Base-by-base conservation (phyloP, 192 early-diverging fungal genomes). In the Dispira simplex region DNA sequence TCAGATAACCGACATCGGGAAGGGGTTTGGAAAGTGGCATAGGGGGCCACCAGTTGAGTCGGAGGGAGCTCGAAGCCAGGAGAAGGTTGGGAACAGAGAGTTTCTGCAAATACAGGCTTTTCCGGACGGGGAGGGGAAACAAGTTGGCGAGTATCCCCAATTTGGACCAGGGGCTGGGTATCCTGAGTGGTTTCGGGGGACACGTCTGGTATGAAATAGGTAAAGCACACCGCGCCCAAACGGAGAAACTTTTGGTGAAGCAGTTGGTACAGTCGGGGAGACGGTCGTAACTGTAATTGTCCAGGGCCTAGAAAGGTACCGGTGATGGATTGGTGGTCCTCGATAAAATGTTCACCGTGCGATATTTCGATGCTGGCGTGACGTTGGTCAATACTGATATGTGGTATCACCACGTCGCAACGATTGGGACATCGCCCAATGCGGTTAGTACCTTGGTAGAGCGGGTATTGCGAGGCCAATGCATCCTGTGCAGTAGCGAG, bases 301-400 rank as follows among this genome's bases (percentile, higher is more conserved):
- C 43, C 28, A 13, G 59, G n/a, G 1, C 59, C 59, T 20, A 62
- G 44, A 6, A n/a, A 25, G n/a, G 46, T 25, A 20, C 59, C 59
- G 16, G 43, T 44, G 43, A 12, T 18, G 44, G 59, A 62, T 11
- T 62, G 39, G 16, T 46, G 16, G 59, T 62, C 59, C 46, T 62
- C 59, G 43, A 62, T 62, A 45, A 62, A 62, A 16, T 62, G 59
- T 25, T 46, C 59, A 16, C 59, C 59, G 44, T 62, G 44, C n/a
- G 44, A 25, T 20, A 62, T 45, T 25, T 62, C 59, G 16, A 62
- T 62, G n/a, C n/a, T 45, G 59, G 59, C 59, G 43, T 62, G 59
- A 13, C 28, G 23, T 39, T 21, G 39, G n/a, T 39, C 44, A 8
- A 62, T 27, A 25, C 28, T 44, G 59, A 25, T n/a, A n/a, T 62